These are phyloP conservation scores for Sextonia rubra DNA, from an alignment of 164 flowering plant species.

Conservation along the genomic window DNA sequence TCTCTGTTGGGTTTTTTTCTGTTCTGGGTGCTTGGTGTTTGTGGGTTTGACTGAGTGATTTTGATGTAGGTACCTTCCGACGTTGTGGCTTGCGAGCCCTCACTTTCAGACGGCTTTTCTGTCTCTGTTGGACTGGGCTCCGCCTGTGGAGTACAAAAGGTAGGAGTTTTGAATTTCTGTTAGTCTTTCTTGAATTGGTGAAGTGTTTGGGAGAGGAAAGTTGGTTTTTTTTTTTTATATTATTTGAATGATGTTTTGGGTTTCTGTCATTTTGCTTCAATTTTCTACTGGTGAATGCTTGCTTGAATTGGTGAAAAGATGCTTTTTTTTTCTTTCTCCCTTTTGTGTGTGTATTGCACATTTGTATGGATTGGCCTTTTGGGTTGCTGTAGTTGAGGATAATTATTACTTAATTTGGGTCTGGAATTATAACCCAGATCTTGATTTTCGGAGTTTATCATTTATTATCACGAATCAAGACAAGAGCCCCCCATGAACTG, in stretches of 20 bases:
- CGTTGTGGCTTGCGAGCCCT: slow-evolving; percentile 68
- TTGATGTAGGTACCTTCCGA: slow-evolving; percentile 26
- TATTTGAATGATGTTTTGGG: not conserved
- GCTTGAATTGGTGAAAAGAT: too few relatives aligned
- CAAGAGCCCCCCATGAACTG: not conserved
- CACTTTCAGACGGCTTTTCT: slow-evolving; percentile 57
- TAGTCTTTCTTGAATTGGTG: not conserved
- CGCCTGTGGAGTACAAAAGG: slow-evolving; percentile 45
- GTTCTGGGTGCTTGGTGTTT: not conserved
- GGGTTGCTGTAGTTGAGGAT: not conserved
- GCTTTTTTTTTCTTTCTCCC: too few relatives aligned
- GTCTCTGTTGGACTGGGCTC: slow-evolving; percentile 43
- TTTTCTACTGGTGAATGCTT: too few relatives aligned
- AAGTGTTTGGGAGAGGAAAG: too few relatives aligned
- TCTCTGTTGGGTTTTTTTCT: not conserved
- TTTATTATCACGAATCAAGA: not conserved
- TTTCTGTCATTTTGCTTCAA: not conserved
- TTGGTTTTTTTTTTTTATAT: too few relatives aligned
- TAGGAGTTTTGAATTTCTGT: slow-evolving; percentile 8
- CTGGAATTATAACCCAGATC: not conserved
- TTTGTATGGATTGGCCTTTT: not conserved
- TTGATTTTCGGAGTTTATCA: not conserved
- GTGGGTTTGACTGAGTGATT: not conserved
- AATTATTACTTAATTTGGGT: not conserved
- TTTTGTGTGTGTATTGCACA: too few relatives aligned